phyloP scores from a whole-genome alignment of 2,329 filamentous ascomycete genomes.

The Furcasterigmium furcatum region DNA sequence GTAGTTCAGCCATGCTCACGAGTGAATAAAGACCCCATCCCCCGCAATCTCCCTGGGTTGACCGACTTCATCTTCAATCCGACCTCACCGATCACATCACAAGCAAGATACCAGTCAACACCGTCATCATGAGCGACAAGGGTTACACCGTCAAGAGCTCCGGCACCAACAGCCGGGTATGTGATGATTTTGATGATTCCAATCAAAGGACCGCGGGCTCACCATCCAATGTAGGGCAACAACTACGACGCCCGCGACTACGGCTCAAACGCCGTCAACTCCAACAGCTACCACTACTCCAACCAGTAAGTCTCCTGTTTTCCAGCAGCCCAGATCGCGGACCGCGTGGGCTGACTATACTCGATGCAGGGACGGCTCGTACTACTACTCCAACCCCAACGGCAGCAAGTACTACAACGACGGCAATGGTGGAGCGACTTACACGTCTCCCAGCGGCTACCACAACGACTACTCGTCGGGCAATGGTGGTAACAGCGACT shows the following conservation, averaged over 20 bases:
- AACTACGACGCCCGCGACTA: slow-evolving; percentile 66
- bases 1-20: too few species aligned
- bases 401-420: slow-evolving; percentile 67
- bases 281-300: slow-evolving; percentile 65
- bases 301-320: slow-evolving; percentile 44
- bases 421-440: slow-evolving; percentile 54
- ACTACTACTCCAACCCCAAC: slow-evolving; percentile 71
- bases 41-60: too few species aligned
- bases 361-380: slow-evolving; percentile 54
- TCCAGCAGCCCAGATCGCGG: not conserved
- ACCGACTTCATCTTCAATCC: too few species aligned
- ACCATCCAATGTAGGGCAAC: slow-evolving; percentile 52
- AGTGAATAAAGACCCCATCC: too few species aligned
- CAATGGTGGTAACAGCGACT: slow-evolving; percentile 9
- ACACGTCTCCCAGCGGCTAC: slow-evolving; percentile 51
- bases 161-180: slow-evolving; percentile 63
- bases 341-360: not conserved
- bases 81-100: not conserved
- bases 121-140: slow-evolving; percentile 13
- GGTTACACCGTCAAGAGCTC: slow-evolving; percentile 41
- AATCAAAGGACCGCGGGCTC: not conserved
- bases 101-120: not conserved
- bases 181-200: slow-evolving; percentile 4
- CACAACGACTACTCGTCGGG: slow-evolving; percentile 15
- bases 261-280: slow-evolving; percentile 49